A percentile compares a stretch with the other conserved stretches of the same genome.
Conservation (phyloP, 2,329 filamentous ascomycete genomes). For the Colletotrichum liriopes region DNA sequence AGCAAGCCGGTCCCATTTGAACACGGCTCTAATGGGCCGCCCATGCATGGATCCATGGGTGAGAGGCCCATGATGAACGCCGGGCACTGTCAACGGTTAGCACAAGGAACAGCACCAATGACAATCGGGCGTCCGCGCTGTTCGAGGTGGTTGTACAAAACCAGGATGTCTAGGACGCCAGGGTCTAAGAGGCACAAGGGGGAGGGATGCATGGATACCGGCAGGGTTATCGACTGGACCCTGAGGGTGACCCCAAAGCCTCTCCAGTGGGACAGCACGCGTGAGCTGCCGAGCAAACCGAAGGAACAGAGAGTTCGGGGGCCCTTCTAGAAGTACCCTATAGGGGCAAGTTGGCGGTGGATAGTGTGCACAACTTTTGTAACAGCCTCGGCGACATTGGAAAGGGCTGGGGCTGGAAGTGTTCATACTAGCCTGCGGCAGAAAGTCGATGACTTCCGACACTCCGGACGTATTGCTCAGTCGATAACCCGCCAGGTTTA, state of each 20-base stretch:
- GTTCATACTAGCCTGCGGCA: not conserved
- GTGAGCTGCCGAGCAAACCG: conserved; percentile 37
- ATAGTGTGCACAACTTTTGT: conserved; percentile 1
- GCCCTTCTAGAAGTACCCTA: conserved; percentile 30
- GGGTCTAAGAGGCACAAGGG: conserved; percentile 12
- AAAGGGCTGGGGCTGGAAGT: not conserved
- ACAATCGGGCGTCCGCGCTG: conserved; percentile 3
- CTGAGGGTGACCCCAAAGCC: conserved; percentile 31
- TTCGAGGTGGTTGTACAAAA: conserved; percentile 11
- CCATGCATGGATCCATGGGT: conserved; percentile 29
- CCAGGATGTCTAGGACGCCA: conserved; percentile 3
- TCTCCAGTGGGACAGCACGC: conserved; percentile 28
- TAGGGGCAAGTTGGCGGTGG: conserved; percentile 9
- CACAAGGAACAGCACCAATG: conserved; percentile 17
- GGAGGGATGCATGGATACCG: not conserved
- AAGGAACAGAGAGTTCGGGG: not conserved
- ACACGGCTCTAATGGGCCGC: conserved; percentile 24
- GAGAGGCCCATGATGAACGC: conserved; percentile 12
- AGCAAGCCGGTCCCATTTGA: conserved; percentile 36
- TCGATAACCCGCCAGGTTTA: no score
- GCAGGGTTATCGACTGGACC: conserved; percentile 24
- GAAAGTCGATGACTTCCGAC: conserved; percentile 1
- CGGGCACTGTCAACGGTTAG: not conserved
- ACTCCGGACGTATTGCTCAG: not conserved
- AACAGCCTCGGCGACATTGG: not conserved